phyloP scores from a whole-genome alignment of 1,284 basidiomycete genomes.

The Ustilago lituana region DNA sequence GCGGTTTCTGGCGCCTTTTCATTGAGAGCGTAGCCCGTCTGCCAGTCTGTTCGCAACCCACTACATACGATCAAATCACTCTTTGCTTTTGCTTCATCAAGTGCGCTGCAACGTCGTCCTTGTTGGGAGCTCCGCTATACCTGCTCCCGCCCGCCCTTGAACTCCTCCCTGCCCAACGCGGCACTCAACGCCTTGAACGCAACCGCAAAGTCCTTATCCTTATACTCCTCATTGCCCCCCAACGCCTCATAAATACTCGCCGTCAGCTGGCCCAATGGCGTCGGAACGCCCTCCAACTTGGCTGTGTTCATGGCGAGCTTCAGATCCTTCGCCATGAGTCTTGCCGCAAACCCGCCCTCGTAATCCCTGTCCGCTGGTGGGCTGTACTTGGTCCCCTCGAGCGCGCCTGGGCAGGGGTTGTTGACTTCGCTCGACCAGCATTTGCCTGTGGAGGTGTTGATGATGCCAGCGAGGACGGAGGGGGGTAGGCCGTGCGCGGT shows the following conservation, averaged over 20 bases:
- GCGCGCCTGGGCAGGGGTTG: conserved; percentile 82
- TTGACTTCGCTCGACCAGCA: conserved; percentile 87
- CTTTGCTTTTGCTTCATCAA: no score
- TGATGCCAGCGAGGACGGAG: conserved; percentile 56
- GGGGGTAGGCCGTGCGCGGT: conserved; percentile 55
- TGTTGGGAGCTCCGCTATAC: no score
- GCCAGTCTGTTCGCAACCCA: no score
- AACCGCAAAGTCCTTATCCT: conserved; percentile 56
- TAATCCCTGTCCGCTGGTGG: conserved; percentile 85
- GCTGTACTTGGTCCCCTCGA: conserved; percentile 72
- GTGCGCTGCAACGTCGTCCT: no score
- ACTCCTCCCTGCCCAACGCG: conserved; percentile 47
- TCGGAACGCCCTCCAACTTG: conserved; percentile 51
- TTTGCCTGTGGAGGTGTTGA: conserved; percentile 66
- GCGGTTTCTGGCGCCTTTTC: no score
- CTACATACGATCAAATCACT: no score
- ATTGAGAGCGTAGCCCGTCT: no score
- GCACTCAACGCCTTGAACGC: conserved; percentile 57
- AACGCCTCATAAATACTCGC: conserved; percentile 54
- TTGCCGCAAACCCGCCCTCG: conserved; percentile 70
- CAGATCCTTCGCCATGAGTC: conserved; percentile 54
- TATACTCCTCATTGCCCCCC: conserved; percentile 49
- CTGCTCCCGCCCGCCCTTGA: conserved; percentile 32
- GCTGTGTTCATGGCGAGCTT: conserved; percentile 59
- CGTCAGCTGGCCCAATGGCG: conserved; percentile 52